phyloP scores from a whole-genome alignment of 2,329 filamentous ascomycete genomes.

The Coniochaeta hoffmannii region DNA sequence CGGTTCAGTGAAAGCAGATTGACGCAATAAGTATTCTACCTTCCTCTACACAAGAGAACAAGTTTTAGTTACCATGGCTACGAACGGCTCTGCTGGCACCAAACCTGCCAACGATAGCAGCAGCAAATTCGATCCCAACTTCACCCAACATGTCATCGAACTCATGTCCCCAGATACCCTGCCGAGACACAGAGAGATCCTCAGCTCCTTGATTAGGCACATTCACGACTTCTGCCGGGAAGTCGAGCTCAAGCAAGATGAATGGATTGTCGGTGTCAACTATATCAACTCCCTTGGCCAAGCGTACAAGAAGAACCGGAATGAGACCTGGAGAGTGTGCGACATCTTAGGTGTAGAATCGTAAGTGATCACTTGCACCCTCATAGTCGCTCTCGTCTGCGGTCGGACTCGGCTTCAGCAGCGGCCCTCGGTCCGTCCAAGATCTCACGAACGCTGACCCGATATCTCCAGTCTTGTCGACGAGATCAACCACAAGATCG shows the following conservation, averaged over 20 bases:
- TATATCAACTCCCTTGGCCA: conserved; percentile 62
- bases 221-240: conserved; percentile 78
- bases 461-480: conserved; percentile 52
- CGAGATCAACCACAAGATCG: conserved; percentile 67
- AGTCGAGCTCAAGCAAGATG: conserved; percentile 69
- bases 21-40: too few species aligned
- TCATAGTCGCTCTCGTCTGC: background rate
- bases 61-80: conserved; percentile 16
- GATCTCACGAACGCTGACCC: too few species aligned
- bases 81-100: conserved; percentile 11
- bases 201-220: conserved; percentile 62
- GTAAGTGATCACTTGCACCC: conserved; percentile 21
- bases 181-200: conserved; percentile 60
- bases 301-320: conserved; percentile 59
- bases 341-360: conserved; percentile 73
- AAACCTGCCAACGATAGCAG: conserved; percentile 22
- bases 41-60: too few species aligned
- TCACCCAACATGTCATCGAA: conserved; percentile 67
- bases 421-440: too few species aligned
- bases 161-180: conserved; percentile 65
- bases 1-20: too few species aligned
- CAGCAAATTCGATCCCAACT: conserved; percentile 68
- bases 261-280: conserved; percentile 61
- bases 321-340: conserved; percentile 66
- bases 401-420: too few species aligned